A percentile compares a stretch with the other conserved stretches of the same genome.
phyloP scores from a whole-genome alignment of 1,139 yeast genomes.

The Arxiozyma slooffiae region DNA sequence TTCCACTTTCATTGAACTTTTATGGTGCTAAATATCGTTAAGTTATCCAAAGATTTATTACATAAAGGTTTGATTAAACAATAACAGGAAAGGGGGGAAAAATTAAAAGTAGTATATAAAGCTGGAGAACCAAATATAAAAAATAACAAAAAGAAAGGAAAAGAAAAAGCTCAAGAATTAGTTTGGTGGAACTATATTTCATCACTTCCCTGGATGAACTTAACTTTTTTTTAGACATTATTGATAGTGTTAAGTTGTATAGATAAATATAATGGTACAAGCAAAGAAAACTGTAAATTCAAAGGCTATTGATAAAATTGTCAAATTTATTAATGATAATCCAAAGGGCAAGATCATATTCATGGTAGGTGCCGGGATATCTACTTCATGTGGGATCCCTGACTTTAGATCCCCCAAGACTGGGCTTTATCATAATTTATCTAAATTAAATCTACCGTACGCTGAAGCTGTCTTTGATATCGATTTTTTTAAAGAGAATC shows the following conservation, averaged over 20 bases:
- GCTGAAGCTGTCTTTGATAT: conserved; percentile 96
- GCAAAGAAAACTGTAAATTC: background rate
- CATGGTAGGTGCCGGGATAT: conserved; percentile 82
- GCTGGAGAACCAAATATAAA: no score
- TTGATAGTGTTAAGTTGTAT: background rate
- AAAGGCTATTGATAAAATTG: background rate
- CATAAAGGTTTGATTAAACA: background rate
- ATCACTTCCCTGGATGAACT: background rate
- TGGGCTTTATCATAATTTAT: conserved; percentile 76
- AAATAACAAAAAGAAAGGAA: no score
- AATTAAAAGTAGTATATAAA: no score
- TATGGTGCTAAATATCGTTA: no score
- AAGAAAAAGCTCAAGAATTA: background rate
- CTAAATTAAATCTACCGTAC: conserved; percentile 66
- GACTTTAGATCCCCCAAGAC: conserved; percentile 89
- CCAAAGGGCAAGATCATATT: conserved; percentile 30
- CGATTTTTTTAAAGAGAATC: conserved; percentile 62
- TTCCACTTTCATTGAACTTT: background rate
- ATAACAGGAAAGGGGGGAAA: background rate
- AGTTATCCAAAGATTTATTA: background rate
- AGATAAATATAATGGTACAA: background rate
- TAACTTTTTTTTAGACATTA: no score
- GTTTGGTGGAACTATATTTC: background rate
- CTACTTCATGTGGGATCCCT: conserved; percentile 89
- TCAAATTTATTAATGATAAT: conserved; percentile 14